Evolutionary conservation across 768 basidiomycete genomes (phyloP).

Genomic region (Ramaria sp.): DNA sequence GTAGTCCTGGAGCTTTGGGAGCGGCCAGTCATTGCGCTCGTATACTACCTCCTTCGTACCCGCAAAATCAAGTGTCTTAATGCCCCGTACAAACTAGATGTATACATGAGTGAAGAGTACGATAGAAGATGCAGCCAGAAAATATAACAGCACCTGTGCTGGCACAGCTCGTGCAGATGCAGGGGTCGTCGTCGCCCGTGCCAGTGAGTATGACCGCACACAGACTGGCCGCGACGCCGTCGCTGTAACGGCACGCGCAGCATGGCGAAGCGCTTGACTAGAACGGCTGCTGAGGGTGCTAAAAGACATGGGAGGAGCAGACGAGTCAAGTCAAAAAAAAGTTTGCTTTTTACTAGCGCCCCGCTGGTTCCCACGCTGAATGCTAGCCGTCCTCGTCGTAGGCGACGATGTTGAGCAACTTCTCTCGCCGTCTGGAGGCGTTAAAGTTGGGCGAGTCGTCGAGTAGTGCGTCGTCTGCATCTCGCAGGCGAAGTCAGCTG

Average conservation of each 20-base stretch:
- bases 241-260: conserved; percentile 37
- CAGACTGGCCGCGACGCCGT: conserved; percentile 32
- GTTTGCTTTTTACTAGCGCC: background rate
- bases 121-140: conserved; percentile 1
- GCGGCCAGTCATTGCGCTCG: conserved; percentile 95
- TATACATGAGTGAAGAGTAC: conserved; percentile 8
- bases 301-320: background rate
- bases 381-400: background rate
- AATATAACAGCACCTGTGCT: conserved; percentile 27
- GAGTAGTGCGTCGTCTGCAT: background rate
- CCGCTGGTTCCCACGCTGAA: background rate
- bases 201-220: conserved; percentile 59
- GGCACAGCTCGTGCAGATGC: conserved; percentile 20
- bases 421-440: conserved; percentile 1
- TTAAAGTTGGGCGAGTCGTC: background rate
- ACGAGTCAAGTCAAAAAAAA: background rate
- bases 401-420: background rate
- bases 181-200: conserved; percentile 26
- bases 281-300: conserved; percentile 44
- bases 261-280: conserved; percentile 48
- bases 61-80: conserved; percentile 96
- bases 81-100: conserved; percentile 50
- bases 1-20: conserved; percentile 97
- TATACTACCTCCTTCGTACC: conserved; percentile 90
- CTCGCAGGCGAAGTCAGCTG: conserved; percentile 5